Base-by-base conservation (phyloP, 108 stramenopile species). In the Pseudonitzschia delicatissima region DNA sequence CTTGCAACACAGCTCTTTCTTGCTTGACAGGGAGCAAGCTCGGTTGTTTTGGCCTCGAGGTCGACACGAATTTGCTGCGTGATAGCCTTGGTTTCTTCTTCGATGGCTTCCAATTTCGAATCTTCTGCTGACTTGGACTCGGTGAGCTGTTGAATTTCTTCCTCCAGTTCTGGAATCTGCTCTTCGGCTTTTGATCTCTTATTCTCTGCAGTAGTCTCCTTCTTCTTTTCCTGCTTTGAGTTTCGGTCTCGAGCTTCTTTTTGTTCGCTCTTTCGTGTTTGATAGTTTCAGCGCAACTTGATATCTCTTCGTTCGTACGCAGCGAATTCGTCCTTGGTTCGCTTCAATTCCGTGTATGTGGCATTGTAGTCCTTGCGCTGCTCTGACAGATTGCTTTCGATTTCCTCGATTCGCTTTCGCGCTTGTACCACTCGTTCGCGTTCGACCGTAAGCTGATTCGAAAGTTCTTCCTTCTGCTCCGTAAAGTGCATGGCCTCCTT, bases 291-390 rank as follows among this genome's bases (percentile, higher is more conserved):
- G 52, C 86, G 62, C 60, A 94, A 71, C 72, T 96, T 94, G 79
- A 97, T 96, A 73, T 97, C 98, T 66, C 79, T 69, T 37, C 95
- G 72, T 80, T 98, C 98, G 53, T 80, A 95, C 21, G 86, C 84
- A 9, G 85, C 66, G 62, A 93, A 97, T 59, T 93, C 93, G 45
- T 96, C 88, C 71, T 96, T 91, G 29, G 87, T 86, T 52, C 73
- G 69, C 39, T 76, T 74, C 37, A 96, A 79, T 67, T 82, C 87
- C 17, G 57, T 57, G 62, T 70, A 68, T 5, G 86, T 71, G 39
- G 31, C 66, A 9, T 93, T 79, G 67, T 96, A 90, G 42, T 88
- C 91, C 8, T 61, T 65, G 29, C 66, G 68, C 50, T 87, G 82
- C 18, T 77, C 81, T 5, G 62, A 20, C 62, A 88, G 62, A 5